A percentile compares a stretch with the other conserved stretches of the same genome.
Conservation (phyloP, 176 grass and related monocot genomes). For the Secale cereale region DNA sequence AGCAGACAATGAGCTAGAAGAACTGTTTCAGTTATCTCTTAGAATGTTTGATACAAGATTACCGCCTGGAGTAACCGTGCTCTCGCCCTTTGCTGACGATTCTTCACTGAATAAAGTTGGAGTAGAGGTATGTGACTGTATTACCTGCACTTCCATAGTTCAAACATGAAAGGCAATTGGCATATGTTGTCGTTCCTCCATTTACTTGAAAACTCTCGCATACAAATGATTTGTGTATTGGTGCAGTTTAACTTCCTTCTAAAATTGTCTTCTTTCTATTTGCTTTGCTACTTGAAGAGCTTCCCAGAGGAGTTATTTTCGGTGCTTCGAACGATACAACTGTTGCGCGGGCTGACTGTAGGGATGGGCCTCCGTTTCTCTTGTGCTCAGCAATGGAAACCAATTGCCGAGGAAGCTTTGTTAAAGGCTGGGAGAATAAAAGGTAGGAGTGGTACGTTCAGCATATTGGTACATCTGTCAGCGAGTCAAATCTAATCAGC, state of each 20-base stretch:
- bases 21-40: slow-evolving; percentile 62
- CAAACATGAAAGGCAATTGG: not conserved
- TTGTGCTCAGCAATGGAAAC: slow-evolving; percentile 81
- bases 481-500: too few species aligned
- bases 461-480: not conserved
- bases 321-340: slow-evolving; percentile 82
- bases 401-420: slow-evolving; percentile 84
- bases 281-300: slow-evolving; percentile 41
- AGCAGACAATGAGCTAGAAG: slow-evolving; percentile 57
- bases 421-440: slow-evolving; percentile 64
- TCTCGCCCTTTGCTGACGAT: slow-evolving; percentile 81
- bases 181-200: not conserved
- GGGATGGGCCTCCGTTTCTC: slow-evolving; percentile 85
- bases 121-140: slow-evolving; percentile 55
- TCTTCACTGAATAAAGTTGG: slow-evolving; percentile 73
- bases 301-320: slow-evolving; percentile 92
- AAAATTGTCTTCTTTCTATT: not conserved
- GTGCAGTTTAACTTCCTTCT: slow-evolving; percentile 13
- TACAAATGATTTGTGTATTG: not conserved
- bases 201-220: slow-evolving; percentile 17
- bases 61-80: slow-evolving; percentile 74
- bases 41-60: slow-evolving; percentile 97
- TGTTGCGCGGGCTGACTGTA: slow-evolving; percentile 81
- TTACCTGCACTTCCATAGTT: not conserved
- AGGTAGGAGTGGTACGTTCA: slow-evolving; percentile 47